Percentiles rank a stretch among this genome's conserved stretches.
Evolutionary conservation across 2,329 filamentous ascomycete genomes (phyloP).

Genomic region (Penicillium thymicola): DNA sequence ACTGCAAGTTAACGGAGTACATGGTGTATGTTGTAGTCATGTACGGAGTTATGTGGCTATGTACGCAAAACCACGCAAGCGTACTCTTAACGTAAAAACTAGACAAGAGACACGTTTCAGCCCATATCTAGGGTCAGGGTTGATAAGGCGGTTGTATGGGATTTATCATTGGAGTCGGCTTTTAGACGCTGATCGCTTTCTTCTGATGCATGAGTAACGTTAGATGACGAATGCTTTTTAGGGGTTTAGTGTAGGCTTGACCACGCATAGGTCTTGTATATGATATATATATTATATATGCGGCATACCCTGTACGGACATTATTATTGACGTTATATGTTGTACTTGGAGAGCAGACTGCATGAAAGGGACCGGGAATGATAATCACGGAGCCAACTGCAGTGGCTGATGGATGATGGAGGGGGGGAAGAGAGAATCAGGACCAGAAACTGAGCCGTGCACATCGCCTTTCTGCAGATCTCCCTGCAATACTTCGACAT

Average conservation of each 20-base stretch:
- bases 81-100: not conserved
- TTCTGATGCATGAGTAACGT: not conserved
- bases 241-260: not conserved
- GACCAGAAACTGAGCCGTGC: conserved; percentile 17
- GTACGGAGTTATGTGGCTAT: not conserved
- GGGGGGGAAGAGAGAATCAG: conserved; percentile 11
- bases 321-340: not conserved
- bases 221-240: conserved; percentile 10
- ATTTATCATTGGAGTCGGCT: conserved; percentile 3
- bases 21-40: not conserved
- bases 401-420: conserved; percentile 9
- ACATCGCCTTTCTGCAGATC: conserved; percentile 3
- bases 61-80: not conserved
- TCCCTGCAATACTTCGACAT: not conserved
- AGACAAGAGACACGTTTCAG: conserved; percentile 16
- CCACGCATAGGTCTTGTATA: not conserved
- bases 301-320: not conserved
- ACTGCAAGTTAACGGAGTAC: not conserved
- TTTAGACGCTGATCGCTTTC: not conserved
- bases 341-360: conserved; percentile 1
- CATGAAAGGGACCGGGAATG: conserved; percentile 2
- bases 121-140: not conserved
- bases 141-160: not conserved
- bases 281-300: not conserved
- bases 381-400: conserved; percentile 6